phyloP scores from a whole-genome alignment of 2,329 filamentous ascomycete genomes.

The Cladosporium velox region DNA sequence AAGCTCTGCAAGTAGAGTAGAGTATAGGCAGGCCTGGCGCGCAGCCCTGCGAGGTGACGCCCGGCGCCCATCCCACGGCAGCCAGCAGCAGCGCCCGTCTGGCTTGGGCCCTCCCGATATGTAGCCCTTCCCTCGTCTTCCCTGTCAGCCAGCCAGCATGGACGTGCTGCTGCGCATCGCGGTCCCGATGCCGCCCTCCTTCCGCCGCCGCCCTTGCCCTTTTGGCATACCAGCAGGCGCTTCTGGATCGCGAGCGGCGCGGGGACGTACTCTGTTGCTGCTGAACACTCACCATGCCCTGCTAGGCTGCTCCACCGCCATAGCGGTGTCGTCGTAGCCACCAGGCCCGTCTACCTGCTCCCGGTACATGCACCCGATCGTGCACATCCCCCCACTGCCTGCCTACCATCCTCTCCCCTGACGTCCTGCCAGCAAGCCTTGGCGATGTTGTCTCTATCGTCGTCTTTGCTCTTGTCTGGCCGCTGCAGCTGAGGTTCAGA shows the following conservation, averaged over 20 bases:
- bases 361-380: slow-evolving; percentile 11
- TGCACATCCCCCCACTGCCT: slow-evolving; percentile 13
- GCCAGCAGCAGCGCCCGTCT: background rate
- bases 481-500: slow-evolving; percentile 15
- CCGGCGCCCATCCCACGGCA: background rate
- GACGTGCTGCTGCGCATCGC: slow-evolving; percentile 8
- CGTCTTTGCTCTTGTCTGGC: slow-evolving; percentile 1
- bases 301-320: slow-evolving; percentile 19
- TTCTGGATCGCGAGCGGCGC: slow-evolving; percentile 10
- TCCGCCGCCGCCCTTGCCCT: slow-evolving; percentile 9
- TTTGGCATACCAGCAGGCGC: slow-evolving; percentile 18
- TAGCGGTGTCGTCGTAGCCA: background rate
- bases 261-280: slow-evolving; percentile 6
- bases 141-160: slow-evolving; percentile 3
- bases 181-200: slow-evolving; percentile 3
- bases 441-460: slow-evolving; percentile 10
- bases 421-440: slow-evolving; percentile 1
- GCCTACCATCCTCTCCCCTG: background rate
- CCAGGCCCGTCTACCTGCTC: background rate
- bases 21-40: background rate
- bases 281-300: background rate
- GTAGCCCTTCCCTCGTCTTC: background rate
- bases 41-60: slow-evolving; percentile 5
- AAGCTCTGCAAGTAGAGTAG: background rate
- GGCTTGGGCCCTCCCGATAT: background rate